Evolutionary conservation across 371 early-diverging fungal species (phyloP).

Genomic region (Circinella minor): DNA sequence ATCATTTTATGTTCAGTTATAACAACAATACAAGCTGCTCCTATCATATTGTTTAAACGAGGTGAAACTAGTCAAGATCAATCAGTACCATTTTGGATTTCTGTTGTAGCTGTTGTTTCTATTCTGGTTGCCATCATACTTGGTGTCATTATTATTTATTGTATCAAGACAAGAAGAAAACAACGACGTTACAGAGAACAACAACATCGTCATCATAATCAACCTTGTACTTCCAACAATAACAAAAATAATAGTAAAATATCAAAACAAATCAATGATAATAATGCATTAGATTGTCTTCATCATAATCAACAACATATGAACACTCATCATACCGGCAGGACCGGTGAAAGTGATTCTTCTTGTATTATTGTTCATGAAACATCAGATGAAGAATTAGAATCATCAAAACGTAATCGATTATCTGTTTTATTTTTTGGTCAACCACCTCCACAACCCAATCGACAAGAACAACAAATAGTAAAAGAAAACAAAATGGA

Average conservation of each 20-base stretch:
- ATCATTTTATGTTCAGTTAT: too few species aligned
- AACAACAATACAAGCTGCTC: constrained; percentile 9
- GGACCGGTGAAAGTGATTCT: neutral
- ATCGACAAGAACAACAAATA: neutral
- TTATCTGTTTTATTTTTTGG: constrained; percentile 1
- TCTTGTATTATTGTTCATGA: neutral
- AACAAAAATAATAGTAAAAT: neutral
- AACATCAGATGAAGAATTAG: neutral
- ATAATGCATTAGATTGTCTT: neutral
- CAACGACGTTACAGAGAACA: neutral
- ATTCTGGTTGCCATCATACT: constrained; percentile 5
- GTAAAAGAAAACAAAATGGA: neutral
- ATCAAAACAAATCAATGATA: neutral
- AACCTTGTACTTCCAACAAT: neutral
- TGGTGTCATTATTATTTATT: neutral
- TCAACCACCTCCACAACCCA: neutral
- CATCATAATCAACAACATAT: neutral
- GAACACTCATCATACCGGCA: neutral
- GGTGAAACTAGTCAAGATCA: constrained; percentile 12
- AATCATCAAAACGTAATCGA: constrained; percentile 1
- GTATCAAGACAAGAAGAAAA: neutral
- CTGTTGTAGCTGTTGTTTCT: constrained; percentile 8
- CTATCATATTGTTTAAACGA: neutral
- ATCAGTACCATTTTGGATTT: constrained; percentile 22
- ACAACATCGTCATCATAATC: neutral